Evolutionary conservation across 768 basidiomycete genomes (phyloP).

Genomic region (Naganishia friedmannii): DNA sequence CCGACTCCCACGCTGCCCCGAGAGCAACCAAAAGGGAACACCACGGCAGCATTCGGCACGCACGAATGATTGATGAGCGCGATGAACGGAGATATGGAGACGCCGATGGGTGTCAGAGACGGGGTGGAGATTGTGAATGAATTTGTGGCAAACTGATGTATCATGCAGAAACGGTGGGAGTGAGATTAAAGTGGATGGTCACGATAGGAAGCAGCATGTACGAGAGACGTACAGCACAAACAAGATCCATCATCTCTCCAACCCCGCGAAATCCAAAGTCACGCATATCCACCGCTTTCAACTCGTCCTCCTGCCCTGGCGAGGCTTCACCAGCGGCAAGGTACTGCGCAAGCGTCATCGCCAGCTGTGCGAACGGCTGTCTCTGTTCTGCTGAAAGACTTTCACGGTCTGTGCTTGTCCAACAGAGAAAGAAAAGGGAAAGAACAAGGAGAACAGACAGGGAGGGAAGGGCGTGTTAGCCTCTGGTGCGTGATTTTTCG

Average conservation of each 20-base stretch:
- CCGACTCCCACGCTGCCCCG: not conserved
- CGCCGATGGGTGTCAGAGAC: slow-evolving; percentile 74
- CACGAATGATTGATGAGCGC: slow-evolving; percentile 76
- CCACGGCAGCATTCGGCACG: slow-evolving; percentile 71
- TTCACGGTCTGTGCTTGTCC: slow-evolving; percentile 58
- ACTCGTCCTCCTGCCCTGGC: not conserved
- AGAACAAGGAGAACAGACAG: slow-evolving; percentile 26
- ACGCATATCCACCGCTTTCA: slow-evolving; percentile 35
- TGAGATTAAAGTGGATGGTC: no score
- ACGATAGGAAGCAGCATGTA: no score
- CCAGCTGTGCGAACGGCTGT: slow-evolving; percentile 41
- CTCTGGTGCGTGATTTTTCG: no score
- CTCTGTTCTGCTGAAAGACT: slow-evolving; percentile 50
- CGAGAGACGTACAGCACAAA: slow-evolving; percentile 46
- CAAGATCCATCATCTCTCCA: slow-evolving; percentile 43
- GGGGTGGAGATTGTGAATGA: slow-evolving; percentile 81
- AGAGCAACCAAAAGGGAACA: slow-evolving; percentile 65
- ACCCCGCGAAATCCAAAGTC: slow-evolving; percentile 37
- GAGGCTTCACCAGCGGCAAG: slow-evolving; percentile 35
- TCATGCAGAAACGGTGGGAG: no score
- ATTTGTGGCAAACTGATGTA: slow-evolving; percentile 77
- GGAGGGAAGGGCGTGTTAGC: not conserved
- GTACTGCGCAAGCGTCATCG: slow-evolving; percentile 45
- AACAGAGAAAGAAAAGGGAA: no score
- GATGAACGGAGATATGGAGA: slow-evolving; percentile 71